A percentile compares a stretch with the other conserved stretches of the same genome.
Conservation (phyloP, 768 basidiomycete species). For the Termitomyces sp. region DNA sequence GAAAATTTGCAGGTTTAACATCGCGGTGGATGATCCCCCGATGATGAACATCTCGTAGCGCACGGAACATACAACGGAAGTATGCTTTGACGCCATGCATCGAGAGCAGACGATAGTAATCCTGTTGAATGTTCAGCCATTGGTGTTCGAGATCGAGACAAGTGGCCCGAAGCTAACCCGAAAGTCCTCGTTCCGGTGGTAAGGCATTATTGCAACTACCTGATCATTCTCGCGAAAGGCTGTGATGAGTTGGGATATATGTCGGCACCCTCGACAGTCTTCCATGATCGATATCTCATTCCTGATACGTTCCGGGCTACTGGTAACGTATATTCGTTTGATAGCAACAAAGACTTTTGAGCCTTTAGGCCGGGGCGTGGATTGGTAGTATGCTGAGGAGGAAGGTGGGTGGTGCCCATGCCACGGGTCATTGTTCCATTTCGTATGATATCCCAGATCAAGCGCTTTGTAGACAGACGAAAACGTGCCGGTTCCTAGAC, state of each 20-base stretch:
- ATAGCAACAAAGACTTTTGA: conserved; percentile 82
- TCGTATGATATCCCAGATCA: conserved; percentile 70
- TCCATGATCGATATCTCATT: conserved; percentile 94
- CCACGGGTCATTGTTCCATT: conserved; percentile 78
- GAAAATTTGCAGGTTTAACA: conserved; percentile 97
- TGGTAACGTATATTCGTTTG: conserved; percentile 97
- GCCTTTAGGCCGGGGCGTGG: conserved; percentile 33
- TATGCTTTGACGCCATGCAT: conserved; percentile 80
- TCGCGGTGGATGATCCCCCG: conserved; percentile 92
- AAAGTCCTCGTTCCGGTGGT: conserved; percentile 90
- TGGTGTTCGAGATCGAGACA: not conserved
- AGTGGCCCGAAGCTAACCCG: conserved; percentile 48
- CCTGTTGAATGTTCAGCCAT: conserved; percentile 34
- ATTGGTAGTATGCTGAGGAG: conserved; percentile 68
- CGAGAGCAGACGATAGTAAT: conserved; percentile 74
- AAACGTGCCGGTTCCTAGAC: conserved; percentile 96
- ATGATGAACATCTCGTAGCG: conserved; percentile 82
- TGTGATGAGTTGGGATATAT: conserved; percentile 90
- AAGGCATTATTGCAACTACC: conserved; percentile 92
- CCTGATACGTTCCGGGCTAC: conserved; percentile 85
- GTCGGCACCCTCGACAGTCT: conserved; percentile 77
- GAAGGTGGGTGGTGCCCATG: conserved; percentile 57
- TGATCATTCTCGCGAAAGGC: conserved; percentile 91
- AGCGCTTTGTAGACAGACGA: conserved; percentile 99
- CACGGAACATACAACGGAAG: conserved; percentile 88